phyloP scores from a whole-genome alignment of 1,284 basidiomycete species.

The Sphagnurus paluster region DNA sequence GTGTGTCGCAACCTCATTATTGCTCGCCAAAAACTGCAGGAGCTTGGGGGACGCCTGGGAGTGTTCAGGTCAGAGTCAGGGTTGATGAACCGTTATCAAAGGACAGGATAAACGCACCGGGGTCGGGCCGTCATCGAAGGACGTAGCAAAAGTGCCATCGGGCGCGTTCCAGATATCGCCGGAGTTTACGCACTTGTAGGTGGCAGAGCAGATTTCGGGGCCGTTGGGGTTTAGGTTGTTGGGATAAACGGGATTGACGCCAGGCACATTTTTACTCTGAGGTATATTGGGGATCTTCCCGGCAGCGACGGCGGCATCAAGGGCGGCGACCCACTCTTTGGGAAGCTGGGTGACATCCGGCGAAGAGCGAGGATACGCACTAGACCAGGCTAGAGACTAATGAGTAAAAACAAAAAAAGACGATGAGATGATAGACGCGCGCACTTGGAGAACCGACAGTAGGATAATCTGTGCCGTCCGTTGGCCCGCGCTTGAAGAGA shows the following conservation, averaged over 20 bases:
- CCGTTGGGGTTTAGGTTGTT: constrained; percentile 50
- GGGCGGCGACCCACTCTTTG: constrained; percentile 64
- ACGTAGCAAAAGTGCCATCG: constrained; percentile 52
- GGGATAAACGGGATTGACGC: constrained; percentile 57
- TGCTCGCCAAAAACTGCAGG: constrained; percentile 53
- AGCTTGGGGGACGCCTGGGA: constrained; percentile 33
- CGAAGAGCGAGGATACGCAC: constrained; percentile 47
- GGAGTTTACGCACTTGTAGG: constrained; percentile 59
- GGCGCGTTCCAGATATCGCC: constrained; percentile 76
- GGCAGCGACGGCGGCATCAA: constrained; percentile 60
- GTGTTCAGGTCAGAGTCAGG: constrained; percentile 2
- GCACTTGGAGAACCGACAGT: constrained; percentile 59
- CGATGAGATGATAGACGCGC: constrained; percentile 19
- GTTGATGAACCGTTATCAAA: neutral
- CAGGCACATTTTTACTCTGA: constrained; percentile 37
- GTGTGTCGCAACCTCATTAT: constrained; percentile 70
- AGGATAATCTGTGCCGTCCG: constrained; percentile 49
- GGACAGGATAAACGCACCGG: constrained; percentile 37
- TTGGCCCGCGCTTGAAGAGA: constrained; percentile 55
- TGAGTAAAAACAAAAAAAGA: neutral
- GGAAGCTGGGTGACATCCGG: constrained; percentile 52
- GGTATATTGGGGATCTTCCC: constrained; percentile 76
- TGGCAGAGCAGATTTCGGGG: constrained; percentile 61
- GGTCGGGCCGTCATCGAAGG: constrained; percentile 83
- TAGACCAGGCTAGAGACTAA: constrained; percentile 52